Base-by-base conservation (phyloP, 306 rosid genomes). In the Acacia confusa region DNA sequence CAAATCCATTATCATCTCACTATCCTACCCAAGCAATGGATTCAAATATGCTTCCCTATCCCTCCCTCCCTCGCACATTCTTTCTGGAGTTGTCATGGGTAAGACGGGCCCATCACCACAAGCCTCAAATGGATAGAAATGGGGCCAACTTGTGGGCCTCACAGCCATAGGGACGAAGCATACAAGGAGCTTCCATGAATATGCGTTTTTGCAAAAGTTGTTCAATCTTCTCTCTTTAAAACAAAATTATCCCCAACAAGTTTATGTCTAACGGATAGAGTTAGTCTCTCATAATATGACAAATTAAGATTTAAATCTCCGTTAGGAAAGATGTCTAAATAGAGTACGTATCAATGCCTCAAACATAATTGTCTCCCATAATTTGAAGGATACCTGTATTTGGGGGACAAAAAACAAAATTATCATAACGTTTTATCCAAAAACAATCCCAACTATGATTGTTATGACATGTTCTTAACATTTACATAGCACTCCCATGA, bases 231-330 rank as follows among this genome's bases (percentile, higher is more conserved):
- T 5, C 38, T 36, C 8, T 36, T 32, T 32, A 3, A 32, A 11
- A 11, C 12, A 41, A 41, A 41, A 41, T 41, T 9, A 8, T 43
- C 45, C 9, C 9, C 2, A 43, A 9, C 12, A 2, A 0, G 0
- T 0, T 41, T 41, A 2, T 1, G 2, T 8, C 0, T 41, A 8
- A 1, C 0, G 3, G 3, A 43, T 9, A 0, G 45, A 0, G 3
- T 43, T 8, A 43, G 0, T 43, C 4, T 2, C 1, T 48, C 2
- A 43, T 7, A 9, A 9, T 1, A 0, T 9, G 0, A 10, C 0
- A 11, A 43, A 10, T 3, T 11, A 43, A 2, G 0, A 1, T 43
- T 43, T 43, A 0, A 43, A 43, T 43, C 2, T 43, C 3, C 0
- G 3, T 0, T 43, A 43, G 0, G 6, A 10, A 3, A 8, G 0